phyloP scores from a whole-genome alignment of 2,329 filamentous ascomycete species.

The Arthrobotrys entomopaga region DNA sequence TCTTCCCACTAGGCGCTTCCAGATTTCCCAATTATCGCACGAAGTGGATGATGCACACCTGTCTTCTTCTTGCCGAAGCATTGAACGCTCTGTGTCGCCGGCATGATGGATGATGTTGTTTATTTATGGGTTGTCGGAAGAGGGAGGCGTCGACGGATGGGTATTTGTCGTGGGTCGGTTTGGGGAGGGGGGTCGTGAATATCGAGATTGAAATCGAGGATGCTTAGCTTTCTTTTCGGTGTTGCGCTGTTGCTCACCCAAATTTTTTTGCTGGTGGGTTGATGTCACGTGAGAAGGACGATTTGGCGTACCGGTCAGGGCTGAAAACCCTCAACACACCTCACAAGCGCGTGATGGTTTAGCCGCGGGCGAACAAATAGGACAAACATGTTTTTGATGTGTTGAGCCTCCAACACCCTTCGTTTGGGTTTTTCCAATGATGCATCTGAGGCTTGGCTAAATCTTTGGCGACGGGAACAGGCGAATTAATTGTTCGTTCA shows the following conservation, averaged over 20 bases:
- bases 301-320: slow-evolving; percentile 29
- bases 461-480: background rate
- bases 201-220: slow-evolving; percentile 52
- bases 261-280: slow-evolving; percentile 46
- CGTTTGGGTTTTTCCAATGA: no score
- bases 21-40: background rate
- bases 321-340: slow-evolving; percentile 46
- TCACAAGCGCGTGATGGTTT: background rate
- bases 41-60: slow-evolving; percentile 62
- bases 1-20: background rate
- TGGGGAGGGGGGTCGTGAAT: slow-evolving; percentile 31
- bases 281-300: slow-evolving; percentile 30
- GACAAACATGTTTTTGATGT: no score
- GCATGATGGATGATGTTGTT: slow-evolving; percentile 73
- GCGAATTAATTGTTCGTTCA: background rate
- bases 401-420: no score
- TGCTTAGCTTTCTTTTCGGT: slow-evolving; percentile 37
- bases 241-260: slow-evolving; percentile 46
- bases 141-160: slow-evolving; percentile 27
- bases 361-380: no score
- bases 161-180: slow-evolving; percentile 16
- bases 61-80: slow-evolving; percentile 99
- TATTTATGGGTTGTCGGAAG: slow-evolving; percentile 37
- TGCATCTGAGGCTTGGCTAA: no score
- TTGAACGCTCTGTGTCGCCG: slow-evolving; percentile 80